Evolutionary conservation across 768 basidiomycete genomes (phyloP).

Genomic region (Boletellus ananiceps): DNA sequence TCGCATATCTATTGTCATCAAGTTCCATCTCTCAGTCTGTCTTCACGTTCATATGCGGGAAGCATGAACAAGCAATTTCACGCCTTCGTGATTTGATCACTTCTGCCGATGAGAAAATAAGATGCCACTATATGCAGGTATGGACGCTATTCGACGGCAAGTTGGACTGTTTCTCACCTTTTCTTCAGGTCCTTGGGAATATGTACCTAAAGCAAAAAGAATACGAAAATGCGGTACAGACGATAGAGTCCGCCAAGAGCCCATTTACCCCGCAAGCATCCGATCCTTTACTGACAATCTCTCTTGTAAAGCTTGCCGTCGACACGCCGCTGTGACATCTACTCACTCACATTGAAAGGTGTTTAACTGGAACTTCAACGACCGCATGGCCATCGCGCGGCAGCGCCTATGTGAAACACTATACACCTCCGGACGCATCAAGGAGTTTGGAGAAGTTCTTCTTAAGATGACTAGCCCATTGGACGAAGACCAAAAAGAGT

Average conservation of each 20-base stretch:
- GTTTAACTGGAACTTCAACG: constrained; percentile 1
- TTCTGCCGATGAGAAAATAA: background rate
- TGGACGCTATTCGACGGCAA: background rate
- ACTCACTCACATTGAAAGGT: background rate
- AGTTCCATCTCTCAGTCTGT: background rate
- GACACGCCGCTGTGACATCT: background rate
- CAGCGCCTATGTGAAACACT: background rate
- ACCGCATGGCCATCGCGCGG: background rate
- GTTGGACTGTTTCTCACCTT: background rate
- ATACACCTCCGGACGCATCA: background rate
- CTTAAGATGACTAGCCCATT: background rate
- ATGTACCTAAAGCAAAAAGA: background rate
- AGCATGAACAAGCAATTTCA: background rate
- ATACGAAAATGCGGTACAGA: background rate
- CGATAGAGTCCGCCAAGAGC: background rate
- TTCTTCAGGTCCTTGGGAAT: background rate
- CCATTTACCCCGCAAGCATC: constrained; percentile 23
- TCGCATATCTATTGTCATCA: background rate
- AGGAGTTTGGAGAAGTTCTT: background rate
- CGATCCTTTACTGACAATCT: background rate
- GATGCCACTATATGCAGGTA: background rate
- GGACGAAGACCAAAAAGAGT: background rate
- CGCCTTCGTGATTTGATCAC: background rate
- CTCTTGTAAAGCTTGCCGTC: background rate
- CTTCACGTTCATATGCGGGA: background rate